phyloP scores from a whole-genome alignment of 2,329 filamentous ascomycete genomes.

The Colletotrichum phormii region DNA sequence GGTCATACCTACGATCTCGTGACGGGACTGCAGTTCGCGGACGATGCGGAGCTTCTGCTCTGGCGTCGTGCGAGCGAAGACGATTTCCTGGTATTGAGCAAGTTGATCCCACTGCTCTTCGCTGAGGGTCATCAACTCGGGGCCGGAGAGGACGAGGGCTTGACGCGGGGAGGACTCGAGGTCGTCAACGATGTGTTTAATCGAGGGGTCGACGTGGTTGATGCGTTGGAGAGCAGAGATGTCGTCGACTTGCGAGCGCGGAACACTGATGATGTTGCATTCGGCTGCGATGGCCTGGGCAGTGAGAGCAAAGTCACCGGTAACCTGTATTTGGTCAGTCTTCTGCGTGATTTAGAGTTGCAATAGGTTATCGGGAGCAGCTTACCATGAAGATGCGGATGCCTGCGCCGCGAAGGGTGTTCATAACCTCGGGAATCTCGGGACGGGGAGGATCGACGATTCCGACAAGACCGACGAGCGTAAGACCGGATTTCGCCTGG shows the following conservation, averaged over 20 bases:
- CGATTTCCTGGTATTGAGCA: conserved; percentile 75
- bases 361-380: background rate
- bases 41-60: conserved; percentile 86
- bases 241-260: conserved; percentile 61
- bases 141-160: conserved; percentile 73
- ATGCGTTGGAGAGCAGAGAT: conserved; percentile 62
- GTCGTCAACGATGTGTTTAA: conserved; percentile 29
- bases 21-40: conserved; percentile 74
- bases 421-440: conserved; percentile 76
- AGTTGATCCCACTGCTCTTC: conserved; percentile 77
- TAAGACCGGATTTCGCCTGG: conserved; percentile 67
- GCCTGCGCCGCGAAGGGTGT: conserved; percentile 75
- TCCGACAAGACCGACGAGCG: conserved; percentile 79
- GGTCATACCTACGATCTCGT: conserved; percentile 82
- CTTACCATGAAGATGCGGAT: conserved; percentile 82
- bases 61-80: conserved; percentile 81
- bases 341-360: background rate
- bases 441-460: conserved; percentile 83
- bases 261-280: conserved; percentile 75
- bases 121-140: conserved; percentile 74
- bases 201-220: conserved; percentile 38
- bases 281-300: conserved; percentile 79
- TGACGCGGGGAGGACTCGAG: conserved; percentile 44
- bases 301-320: conserved; percentile 81
- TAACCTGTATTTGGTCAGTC: conserved; percentile 59